phyloP scores from a whole-genome alignment of 169 alveolate species.

The Eimeria falciformis region DNA sequence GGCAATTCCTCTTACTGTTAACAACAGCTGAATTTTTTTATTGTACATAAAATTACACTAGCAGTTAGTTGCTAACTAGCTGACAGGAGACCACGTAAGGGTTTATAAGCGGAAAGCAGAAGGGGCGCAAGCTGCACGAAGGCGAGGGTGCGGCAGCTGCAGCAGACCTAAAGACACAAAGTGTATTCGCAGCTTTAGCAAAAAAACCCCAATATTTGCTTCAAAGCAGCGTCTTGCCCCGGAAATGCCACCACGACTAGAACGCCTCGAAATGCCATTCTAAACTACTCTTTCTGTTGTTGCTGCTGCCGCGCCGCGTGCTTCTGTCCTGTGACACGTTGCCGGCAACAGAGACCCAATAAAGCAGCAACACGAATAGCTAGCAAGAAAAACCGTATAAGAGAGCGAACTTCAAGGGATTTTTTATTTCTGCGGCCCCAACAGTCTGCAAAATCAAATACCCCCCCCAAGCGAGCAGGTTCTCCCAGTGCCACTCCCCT shows the following conservation, averaged over 20 bases:
- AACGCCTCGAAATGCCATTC: neutral
- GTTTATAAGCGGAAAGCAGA: neutral
- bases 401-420: too few species aligned
- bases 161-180: conserved; percentile 23
- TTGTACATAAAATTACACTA: too few species aligned
- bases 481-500: neutral
- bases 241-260: neutral
- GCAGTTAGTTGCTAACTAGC: too few species aligned
- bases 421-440: neutral
- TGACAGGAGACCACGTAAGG: too few species aligned
- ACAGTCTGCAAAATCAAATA: neutral
- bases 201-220: neutral
- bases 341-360: neutral
- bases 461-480: neutral
- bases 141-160: conserved; percentile 57
- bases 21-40: neutral
- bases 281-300: conserved; percentile 10
- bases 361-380: neutral
- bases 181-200: neutral
- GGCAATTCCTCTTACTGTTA: neutral
- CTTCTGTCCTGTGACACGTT: neutral
- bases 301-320: neutral
- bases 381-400: neutral
- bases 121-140: neutral
- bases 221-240: neutral